These are phyloP conservation scores for Yamadazyma sp. DNA, from an alignment of 1,139 yeast species.

Conservation along the genomic window DNA sequence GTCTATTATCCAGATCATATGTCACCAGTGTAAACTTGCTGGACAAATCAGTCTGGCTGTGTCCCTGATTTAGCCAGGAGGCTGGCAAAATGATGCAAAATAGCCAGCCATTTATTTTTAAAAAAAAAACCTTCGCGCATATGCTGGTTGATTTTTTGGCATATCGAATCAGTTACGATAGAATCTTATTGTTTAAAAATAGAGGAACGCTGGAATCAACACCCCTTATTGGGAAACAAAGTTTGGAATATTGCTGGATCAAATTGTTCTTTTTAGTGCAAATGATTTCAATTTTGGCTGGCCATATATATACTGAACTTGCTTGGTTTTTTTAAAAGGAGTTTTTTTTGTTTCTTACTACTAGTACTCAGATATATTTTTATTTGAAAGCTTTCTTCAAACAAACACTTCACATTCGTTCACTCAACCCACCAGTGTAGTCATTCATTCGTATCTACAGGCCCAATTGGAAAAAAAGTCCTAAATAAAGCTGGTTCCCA, in stretches of 20 bases:
- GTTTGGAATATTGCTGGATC: slow-evolving; percentile 17
- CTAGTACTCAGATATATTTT: no score
- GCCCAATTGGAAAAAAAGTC: background rate
- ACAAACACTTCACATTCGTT: no score
- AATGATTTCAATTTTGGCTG: slow-evolving; percentile 4
- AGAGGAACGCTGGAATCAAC: slow-evolving; percentile 17
- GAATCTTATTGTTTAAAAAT: slow-evolving; percentile 2
- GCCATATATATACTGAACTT: background rate
- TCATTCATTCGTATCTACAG: no score
- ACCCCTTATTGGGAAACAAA: slow-evolving; percentile 6
- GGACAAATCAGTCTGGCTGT: no score
- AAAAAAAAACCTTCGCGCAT: slow-evolving; percentile 1
- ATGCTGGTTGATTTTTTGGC: slow-evolving; percentile 3
- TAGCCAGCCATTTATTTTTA: slow-evolving; percentile 4
- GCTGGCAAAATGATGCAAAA: background rate
- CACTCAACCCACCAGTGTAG: no score
- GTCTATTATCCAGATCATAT: no score
- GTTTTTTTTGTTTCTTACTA: background rate
- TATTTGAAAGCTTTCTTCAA: no score
- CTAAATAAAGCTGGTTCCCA: background rate
- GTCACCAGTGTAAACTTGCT: no score
- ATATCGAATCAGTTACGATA: slow-evolving; percentile 4
- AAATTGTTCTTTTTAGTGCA: slow-evolving; percentile 2
- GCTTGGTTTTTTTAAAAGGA: background rate
- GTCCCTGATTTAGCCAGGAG: background rate